phyloP scores from a whole-genome alignment of 306 rosid species.

The Gillenia trifoliata region DNA sequence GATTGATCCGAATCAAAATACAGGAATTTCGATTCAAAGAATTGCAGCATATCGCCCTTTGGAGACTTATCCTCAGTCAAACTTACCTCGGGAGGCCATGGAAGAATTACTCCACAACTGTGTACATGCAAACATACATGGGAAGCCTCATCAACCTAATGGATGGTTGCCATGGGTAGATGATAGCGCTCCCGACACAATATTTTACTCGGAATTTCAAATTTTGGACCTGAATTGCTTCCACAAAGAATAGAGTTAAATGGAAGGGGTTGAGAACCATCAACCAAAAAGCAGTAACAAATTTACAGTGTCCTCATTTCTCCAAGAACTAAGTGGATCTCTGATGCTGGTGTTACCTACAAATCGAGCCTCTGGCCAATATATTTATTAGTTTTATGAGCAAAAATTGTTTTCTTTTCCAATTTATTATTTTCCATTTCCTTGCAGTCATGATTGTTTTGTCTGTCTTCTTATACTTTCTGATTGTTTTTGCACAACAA shows the following conservation, averaged over 20 bases:
- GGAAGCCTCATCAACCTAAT: conserved; percentile 39
- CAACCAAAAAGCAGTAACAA: conserved; percentile 26
- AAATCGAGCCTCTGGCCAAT: conserved; percentile 30
- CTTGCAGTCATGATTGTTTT: not conserved
- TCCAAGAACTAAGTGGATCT: conserved; percentile 53
- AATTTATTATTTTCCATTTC: not conserved
- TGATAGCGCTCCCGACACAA: conserved; percentile 62
- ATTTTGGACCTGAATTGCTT: conserved; percentile 62
- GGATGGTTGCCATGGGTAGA: conserved; percentile 89
- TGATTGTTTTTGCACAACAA: not conserved
- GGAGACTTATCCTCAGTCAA: conserved; percentile 44
- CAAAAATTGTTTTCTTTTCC: not conserved
- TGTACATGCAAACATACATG: conserved; percentile 38
- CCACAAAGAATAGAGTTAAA: conserved; percentile 49
- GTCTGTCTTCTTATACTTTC: not conserved
- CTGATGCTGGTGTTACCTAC: conserved; percentile 30
- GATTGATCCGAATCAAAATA: conserved; percentile 69
- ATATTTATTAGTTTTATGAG: not conserved
- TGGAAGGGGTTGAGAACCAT: conserved; percentile 69
- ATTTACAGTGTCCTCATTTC: conserved; percentile 48
- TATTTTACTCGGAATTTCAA: conserved; percentile 59
- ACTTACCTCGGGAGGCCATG: conserved; percentile 84
- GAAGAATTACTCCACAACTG: conserved; percentile 82
- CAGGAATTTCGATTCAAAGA: conserved; percentile 62
- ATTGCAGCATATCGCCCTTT: conserved; percentile 42